Percentiles rank a stretch among this genome's conserved stretches.
Conservation (phyloP, 345 rosid species). For the Trapa incisa region DNA sequence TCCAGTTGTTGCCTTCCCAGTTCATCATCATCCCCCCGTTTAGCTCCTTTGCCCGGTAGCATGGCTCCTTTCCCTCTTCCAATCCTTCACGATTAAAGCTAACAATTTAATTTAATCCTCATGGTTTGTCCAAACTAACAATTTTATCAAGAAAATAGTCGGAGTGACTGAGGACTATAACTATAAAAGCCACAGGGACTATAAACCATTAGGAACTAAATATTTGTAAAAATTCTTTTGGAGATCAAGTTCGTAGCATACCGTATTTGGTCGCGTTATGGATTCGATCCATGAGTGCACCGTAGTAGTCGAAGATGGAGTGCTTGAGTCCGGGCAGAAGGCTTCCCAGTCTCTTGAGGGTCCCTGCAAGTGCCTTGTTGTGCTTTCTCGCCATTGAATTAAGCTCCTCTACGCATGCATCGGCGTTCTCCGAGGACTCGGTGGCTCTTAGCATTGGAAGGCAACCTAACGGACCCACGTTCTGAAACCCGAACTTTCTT, state of each 20-base stretch:
- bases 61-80: slow-evolving; percentile 7
- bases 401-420: slow-evolving; percentile 4
- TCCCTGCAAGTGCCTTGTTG: slow-evolving; percentile 9
- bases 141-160: too few species aligned
- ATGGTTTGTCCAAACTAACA: too few species aligned
- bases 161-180: too few species aligned
- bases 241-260: neutral
- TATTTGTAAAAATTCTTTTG: too few species aligned
- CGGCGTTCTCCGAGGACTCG: neutral
- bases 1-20: slow-evolving; percentile 1
- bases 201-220: too few species aligned
- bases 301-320: slow-evolving; percentile 15
- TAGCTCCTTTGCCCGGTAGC: neutral
- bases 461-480: slow-evolving; percentile 20
- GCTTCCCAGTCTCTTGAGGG: slow-evolving; percentile 7
- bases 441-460: slow-evolving; percentile 8
- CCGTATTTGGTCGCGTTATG: slow-evolving; percentile 6
- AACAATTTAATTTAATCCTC: too few species aligned
- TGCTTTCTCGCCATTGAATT: slow-evolving; percentile 10
- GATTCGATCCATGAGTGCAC: slow-evolving; percentile 8
- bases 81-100: slow-evolving; percentile 6
- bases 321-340: slow-evolving; percentile 16
- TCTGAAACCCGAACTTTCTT: slow-evolving; percentile 18
- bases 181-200: too few species aligned
- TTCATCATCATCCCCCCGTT: neutral